phyloP scores from a whole-genome alignment of 192 early-diverging fungal species.

The Backusella liffmaniae region DNA sequence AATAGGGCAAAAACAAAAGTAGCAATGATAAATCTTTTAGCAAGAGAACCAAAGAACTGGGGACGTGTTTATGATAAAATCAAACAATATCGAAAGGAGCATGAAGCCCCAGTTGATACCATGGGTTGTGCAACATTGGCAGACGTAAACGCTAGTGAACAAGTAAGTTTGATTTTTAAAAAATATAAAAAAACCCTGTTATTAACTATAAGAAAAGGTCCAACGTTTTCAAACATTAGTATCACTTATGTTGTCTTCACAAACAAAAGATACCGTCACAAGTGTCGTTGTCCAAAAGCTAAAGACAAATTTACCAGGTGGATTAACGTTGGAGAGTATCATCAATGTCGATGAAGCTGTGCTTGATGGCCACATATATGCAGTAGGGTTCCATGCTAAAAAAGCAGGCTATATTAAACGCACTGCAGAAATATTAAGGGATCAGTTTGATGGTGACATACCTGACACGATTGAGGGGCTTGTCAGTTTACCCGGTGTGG shows the following conservation, averaged over 20 bases:
- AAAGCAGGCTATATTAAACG: conserved; percentile 84
- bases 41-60: conserved; percentile 55
- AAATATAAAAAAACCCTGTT: too few species aligned
- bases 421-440: conserved; percentile 70
- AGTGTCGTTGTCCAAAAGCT: conserved; percentile 74
- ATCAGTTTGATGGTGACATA: conserved; percentile 77
- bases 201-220: background rate
- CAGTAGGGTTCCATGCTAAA: conserved; percentile 89
- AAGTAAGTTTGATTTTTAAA: background rate
- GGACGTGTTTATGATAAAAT: conserved; percentile 60
- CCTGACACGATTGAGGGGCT: conserved; percentile 78
- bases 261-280: conserved; percentile 90
- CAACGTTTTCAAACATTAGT: conserved; percentile 83
- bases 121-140: conserved; percentile 83
- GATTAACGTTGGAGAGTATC: conserved; percentile 69
- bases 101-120: conserved; percentile 83
- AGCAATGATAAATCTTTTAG: background rate
- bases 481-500: conserved; percentile 84
- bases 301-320: conserved; percentile 57
- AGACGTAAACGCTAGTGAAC: conserved; percentile 34
- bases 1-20: background rate
- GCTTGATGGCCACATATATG: conserved; percentile 70
- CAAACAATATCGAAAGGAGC: conserved; percentile 61
- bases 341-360: conserved; percentile 55
- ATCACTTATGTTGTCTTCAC: conserved; percentile 87